Evolutionary conservation across 495 filamentous ascomycete genomes (phyloP).

Genomic region (Podospora tetraspora): DNA sequence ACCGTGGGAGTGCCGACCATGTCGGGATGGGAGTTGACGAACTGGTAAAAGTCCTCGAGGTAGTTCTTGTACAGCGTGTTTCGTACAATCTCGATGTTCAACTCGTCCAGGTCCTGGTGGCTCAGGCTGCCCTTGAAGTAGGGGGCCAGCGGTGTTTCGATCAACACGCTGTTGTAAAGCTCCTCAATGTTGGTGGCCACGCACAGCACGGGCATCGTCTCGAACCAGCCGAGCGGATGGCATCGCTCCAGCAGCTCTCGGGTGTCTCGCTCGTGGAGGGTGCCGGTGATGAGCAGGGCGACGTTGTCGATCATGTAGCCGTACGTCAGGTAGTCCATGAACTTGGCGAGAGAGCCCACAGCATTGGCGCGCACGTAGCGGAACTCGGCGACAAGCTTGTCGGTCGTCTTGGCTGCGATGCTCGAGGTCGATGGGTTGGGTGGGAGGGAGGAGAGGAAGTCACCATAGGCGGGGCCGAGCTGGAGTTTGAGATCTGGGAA

Average conservation of each 20-base stretch:
- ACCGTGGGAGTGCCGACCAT: slow-evolving; percentile 82
- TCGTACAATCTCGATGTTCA: slow-evolving; percentile 98
- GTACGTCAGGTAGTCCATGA: slow-evolving; percentile 96
- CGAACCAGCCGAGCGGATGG: slow-evolving; percentile 97
- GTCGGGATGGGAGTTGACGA: slow-evolving; percentile 79
- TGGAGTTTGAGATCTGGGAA: slow-evolving; percentile 89
- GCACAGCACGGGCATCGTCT: slow-evolving; percentile 95
- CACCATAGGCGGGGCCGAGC: slow-evolving; percentile 92
- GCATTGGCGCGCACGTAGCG: slow-evolving; percentile 91
- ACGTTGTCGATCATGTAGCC: slow-evolving; percentile 99
- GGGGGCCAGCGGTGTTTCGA: slow-evolving; percentile 90
- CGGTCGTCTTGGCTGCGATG: slow-evolving; percentile 90
- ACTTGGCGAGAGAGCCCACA: slow-evolving; percentile 81
- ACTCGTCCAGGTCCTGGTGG: slow-evolving; percentile 93
- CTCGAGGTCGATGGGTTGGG: slow-evolving; percentile 95
- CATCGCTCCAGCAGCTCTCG: slow-evolving; percentile 92
- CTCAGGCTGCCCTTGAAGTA: slow-evolving; percentile 96
- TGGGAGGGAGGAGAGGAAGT: slow-evolving; percentile 90
- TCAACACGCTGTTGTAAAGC: slow-evolving; percentile 93
- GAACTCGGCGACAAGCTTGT: slow-evolving; percentile 97
- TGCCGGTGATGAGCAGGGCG: slow-evolving; percentile 95
- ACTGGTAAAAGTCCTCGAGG: slow-evolving; percentile 92
- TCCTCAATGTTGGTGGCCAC: slow-evolving; percentile 98
- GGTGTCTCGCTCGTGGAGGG: slow-evolving; percentile 94
- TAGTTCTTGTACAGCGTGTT: slow-evolving; percentile 99